A percentile compares a stretch with the other conserved stretches of the same genome.
phyloP scores from a whole-genome alignment of 73 alveolate genomes.

The Uronychia setigera region DNA sequence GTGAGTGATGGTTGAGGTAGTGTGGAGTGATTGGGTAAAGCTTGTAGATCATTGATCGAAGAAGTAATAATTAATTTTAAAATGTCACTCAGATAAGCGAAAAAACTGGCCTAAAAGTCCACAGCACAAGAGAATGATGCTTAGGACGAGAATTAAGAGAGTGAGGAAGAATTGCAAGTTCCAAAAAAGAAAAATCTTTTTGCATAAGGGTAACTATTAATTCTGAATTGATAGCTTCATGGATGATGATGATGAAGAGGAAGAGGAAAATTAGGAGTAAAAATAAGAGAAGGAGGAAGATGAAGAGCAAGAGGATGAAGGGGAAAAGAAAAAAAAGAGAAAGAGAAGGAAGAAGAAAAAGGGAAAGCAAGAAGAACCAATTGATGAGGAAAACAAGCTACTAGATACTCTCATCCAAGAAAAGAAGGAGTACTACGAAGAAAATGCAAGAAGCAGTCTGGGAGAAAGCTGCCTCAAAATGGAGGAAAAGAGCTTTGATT shows the following conservation, averaged over 20 bases:
- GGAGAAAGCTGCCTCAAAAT: conserved; percentile 24
- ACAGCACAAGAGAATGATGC: not conserved
- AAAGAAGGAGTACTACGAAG: conserved; percentile 14
- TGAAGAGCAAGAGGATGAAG: conserved; percentile 18
- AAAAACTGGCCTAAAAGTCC: not conserved
- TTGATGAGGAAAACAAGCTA: conserved; percentile 8
- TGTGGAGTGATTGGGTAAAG: no score
- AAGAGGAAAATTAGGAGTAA: not conserved
- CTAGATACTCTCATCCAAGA: conserved; percentile 22
- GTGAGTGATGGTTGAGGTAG: no score
- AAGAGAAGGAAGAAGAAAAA: conserved; percentile 40
- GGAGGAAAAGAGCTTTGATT: conserved; percentile 55
- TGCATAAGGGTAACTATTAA: conserved; percentile 4
- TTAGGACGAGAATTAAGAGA: not conserved
- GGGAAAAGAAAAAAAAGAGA: conserved; percentile 4
- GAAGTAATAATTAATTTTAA: not conserved
- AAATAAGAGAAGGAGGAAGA: conserved; percentile 23
- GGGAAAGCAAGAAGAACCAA: conserved; percentile 10
- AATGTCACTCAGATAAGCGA: conserved; percentile 11
- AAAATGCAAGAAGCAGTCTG: not conserved
- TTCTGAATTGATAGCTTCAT: not conserved
- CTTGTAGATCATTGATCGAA: no score
- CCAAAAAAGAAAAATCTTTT: conserved; percentile 8
- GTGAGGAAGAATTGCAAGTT: not conserved
- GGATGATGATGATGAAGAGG: conserved; percentile 24